Evolutionary conservation across 2,329 filamentous ascomycete genomes (phyloP), one percentile per base, ranked within the genome.

Genomic region (Colletotrichum siamense): DNA sequence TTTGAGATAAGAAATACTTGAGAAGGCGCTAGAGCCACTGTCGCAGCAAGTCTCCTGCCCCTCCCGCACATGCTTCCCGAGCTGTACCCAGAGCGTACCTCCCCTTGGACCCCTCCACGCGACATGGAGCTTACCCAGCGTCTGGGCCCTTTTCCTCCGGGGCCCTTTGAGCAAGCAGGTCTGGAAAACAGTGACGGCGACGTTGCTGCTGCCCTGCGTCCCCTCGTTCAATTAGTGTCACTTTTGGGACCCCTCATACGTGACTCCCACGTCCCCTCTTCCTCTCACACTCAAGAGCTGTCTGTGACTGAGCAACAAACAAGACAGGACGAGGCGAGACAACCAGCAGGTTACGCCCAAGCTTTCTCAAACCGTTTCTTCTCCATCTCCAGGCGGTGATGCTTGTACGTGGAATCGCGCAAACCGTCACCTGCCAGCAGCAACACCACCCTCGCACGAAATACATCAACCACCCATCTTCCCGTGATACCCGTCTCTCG

Each of bases 41-140:
- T 36, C 61, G 22, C 30, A 22, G 39, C n/a, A 77, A 71, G 75
- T 77, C 62, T 24, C 30, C 49, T 63, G 71, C 67, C 75, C 71
- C 71, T 71, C 72, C 71, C 66, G 75, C 75, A 77, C 72, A 76
- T 77, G 72, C 75, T 76, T 75, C 57, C 52, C 36, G 30, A 71
- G 65, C 55, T 62, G 66, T 75, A 70, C 52, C 34, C 49, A 30
- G 64, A 9, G 16, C 39, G 74, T 74, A 75, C 72, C 39, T 71
- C 39, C 26, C 52, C 65, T 55, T 30, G 26, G 30, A 69, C 74
- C 70, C 74, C 59, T 74, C 73, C 57, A 65, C 57, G 34, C 64
- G 18, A 65, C 49, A 69, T 61, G 57, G 70, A 76, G 69, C 73
- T 75, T 68, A 63, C 62, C 69, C 62, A 64, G 63, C 32, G 61